phyloP scores from a whole-genome alignment of 2,329 filamentous ascomycete species.

The Penicillium sp. region DNA sequence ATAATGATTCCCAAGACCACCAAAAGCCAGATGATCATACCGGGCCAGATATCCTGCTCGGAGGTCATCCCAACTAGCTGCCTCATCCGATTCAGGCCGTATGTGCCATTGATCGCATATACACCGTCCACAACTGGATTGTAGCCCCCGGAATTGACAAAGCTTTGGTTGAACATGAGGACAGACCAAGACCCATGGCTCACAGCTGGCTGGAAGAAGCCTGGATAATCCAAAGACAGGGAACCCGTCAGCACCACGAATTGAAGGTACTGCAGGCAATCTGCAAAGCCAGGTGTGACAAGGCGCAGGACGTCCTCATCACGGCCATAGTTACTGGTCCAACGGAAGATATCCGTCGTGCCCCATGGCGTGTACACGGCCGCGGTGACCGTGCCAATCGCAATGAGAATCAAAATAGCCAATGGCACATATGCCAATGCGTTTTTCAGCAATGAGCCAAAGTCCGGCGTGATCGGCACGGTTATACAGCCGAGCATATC shows the following conservation, averaged over 20 bases:
- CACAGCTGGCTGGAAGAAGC: conserved; percentile 88
- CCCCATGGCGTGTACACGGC: conserved; percentile 94
- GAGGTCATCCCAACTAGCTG: conserved; percentile 79
- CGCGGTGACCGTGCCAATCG: conserved; percentile 77
- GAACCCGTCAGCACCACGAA: conserved; percentile 87
- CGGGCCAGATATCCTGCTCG: conserved; percentile 82
- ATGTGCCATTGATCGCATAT: conserved; percentile 75
- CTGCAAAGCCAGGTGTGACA: conserved; percentile 93
- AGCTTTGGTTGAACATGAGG: conserved; percentile 90
- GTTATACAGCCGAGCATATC: conserved; percentile 76
- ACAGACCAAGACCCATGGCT: conserved; percentile 86
- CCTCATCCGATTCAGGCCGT: conserved; percentile 76
- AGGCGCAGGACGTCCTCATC: conserved; percentile 88
- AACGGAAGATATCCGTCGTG: conserved; percentile 83
- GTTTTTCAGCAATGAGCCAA: conserved; percentile 68
- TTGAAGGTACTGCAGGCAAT: conserved; percentile 96
- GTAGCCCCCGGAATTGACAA: conserved; percentile 69
- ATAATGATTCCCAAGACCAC: conserved; percentile 70
- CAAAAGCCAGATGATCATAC: conserved; percentile 88
- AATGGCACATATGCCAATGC: conserved; percentile 75
- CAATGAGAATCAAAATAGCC: conserved; percentile 75
- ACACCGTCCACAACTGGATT: conserved; percentile 76
- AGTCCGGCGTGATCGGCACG: conserved; percentile 77
- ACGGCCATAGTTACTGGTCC: conserved; percentile 96
- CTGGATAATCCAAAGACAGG: conserved; percentile 83